Conservation (phyloP, 2,329 filamentous ascomycete species). For the Epichloe scottii region DNA sequence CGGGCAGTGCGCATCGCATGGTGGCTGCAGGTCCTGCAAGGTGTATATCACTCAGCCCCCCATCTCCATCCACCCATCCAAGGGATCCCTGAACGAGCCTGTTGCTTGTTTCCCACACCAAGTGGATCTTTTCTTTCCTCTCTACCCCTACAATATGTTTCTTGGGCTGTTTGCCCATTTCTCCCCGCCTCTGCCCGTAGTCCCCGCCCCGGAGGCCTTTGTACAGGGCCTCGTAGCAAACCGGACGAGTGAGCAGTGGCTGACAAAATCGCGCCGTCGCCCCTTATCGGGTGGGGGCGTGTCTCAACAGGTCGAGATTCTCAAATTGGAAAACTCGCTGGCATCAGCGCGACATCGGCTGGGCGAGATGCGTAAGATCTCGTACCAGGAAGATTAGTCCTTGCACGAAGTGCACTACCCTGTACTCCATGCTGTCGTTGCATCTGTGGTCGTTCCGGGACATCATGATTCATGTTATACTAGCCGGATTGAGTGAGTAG, state of each 20-base stretch:
- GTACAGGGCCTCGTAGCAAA: neutral
- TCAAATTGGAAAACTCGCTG: conserved; percentile 84
- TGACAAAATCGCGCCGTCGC: neutral
- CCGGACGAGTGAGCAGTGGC: conserved; percentile 3
- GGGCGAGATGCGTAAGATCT: conserved; percentile 97
- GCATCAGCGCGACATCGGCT: conserved; percentile 67
- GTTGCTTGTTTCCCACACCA: neutral
- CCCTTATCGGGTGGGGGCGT: neutral
- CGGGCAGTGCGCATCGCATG: neutral
- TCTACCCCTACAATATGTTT: neutral
- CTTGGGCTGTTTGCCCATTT: neutral
- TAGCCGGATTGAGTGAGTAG: neutral
- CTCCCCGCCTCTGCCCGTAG: neutral
- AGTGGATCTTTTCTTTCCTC: neutral
- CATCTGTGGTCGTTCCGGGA: neutral
- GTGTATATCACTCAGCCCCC: neutral
- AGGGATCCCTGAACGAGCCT: neutral
- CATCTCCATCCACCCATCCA: neutral
- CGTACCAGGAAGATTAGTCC: conserved; percentile 66
- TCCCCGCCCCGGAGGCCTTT: neutral
- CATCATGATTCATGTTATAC: neutral
- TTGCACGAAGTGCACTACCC: neutral
- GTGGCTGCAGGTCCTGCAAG: conserved; percentile 2
- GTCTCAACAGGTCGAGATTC: conserved; percentile 69
- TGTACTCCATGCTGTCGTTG: neutral